A percentile compares a stretch with the other conserved stretches of the same genome.
Evolutionary conservation across 768 basidiomycete genomes (phyloP).

Genomic region (Mycena galericulata): DNA sequence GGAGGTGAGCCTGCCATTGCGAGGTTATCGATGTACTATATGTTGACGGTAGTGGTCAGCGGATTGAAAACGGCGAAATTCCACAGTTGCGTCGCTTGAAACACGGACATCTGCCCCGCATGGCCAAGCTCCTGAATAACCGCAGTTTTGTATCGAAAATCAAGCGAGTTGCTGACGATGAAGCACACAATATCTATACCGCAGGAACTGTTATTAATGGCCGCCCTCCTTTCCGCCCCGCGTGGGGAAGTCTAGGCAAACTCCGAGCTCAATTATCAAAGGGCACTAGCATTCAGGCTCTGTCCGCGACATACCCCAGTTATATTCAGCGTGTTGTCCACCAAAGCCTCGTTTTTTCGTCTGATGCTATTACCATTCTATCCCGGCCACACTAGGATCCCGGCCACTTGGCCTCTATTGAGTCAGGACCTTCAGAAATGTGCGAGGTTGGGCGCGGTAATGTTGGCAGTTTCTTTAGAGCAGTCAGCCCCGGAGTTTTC

Average conservation of each 20-base stretch:
- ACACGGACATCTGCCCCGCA: conserved; percentile 29
- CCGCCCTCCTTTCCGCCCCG: conserved; percentile 35
- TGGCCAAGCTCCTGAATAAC: conserved; percentile 28
- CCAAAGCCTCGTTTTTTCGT: conserved; percentile 17
- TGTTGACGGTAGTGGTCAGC: no score
- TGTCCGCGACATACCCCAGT: conserved; percentile 40
- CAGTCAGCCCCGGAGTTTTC: no score
- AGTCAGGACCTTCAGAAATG: no score
- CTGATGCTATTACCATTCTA: conserved; percentile 28
- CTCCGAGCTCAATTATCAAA: conserved; percentile 29
- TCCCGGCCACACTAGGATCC: no score
- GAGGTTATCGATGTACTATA: no score
- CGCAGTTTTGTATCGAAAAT: conserved; percentile 10
- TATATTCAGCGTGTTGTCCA: conserved; percentile 34
- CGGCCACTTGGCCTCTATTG: no score
- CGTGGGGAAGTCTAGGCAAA: conserved; percentile 38
- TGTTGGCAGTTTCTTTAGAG: no score
- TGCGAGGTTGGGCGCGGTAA: no score
- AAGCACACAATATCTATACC: conserved; percentile 40
- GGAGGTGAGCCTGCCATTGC: no score
- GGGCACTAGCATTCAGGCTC: conserved; percentile 18
- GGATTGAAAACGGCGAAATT: no score
- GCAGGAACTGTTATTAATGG: conserved; percentile 38
- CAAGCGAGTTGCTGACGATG: conserved; percentile 35
- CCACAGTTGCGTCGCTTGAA: not conserved